Percentiles rank a stretch among this genome's conserved stretches.
Evolutionary conservation across 2,329 filamentous ascomycete genomes (phyloP).

Genomic region (Ceratocystis variospora): DNA sequence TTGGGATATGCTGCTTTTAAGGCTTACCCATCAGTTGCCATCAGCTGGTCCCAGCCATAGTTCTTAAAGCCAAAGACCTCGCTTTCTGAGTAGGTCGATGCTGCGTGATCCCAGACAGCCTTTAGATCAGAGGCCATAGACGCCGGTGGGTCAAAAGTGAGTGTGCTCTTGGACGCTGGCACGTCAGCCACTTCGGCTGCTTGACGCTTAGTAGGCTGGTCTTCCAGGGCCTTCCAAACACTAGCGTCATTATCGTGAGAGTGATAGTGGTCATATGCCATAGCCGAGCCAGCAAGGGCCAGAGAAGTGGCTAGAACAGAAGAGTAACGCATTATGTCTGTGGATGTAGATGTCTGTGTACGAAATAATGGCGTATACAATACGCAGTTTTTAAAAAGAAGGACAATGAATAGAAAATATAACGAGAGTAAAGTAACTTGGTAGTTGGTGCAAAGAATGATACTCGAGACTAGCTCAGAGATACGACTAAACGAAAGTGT

Average conservation of each 20-base stretch:
- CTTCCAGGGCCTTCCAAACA: slow-evolving; percentile 1
- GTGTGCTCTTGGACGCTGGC: slow-evolving; percentile 21
- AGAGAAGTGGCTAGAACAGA: neutral
- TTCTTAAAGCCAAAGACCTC: slow-evolving; percentile 24
- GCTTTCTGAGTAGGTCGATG: slow-evolving; percentile 23
- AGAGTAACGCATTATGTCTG: slow-evolving; percentile 8
- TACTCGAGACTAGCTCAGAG: slow-evolving; percentile 7
- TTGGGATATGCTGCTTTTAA: too few species aligned
- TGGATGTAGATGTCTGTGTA: neutral
- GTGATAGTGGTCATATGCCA: neutral
- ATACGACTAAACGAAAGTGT: neutral
- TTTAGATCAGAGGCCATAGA: slow-evolving; percentile 23
- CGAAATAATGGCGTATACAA: neutral
- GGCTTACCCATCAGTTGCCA: slow-evolving; percentile 24
- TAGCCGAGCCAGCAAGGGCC: neutral
- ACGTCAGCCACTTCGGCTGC: neutral
- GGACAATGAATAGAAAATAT: neutral
- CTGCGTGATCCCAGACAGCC: slow-evolving; percentile 26
- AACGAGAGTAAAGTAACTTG: neutral
- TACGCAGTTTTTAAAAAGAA: neutral
- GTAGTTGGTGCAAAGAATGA: neutral
- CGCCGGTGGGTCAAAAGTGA: slow-evolving; percentile 25
- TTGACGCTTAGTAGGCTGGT: neutral
- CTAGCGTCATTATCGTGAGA: neutral
- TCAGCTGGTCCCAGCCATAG: slow-evolving; percentile 27